Base-by-base conservation (phyloP, 345 rosid genomes). In the Citrus sp. region DNA sequence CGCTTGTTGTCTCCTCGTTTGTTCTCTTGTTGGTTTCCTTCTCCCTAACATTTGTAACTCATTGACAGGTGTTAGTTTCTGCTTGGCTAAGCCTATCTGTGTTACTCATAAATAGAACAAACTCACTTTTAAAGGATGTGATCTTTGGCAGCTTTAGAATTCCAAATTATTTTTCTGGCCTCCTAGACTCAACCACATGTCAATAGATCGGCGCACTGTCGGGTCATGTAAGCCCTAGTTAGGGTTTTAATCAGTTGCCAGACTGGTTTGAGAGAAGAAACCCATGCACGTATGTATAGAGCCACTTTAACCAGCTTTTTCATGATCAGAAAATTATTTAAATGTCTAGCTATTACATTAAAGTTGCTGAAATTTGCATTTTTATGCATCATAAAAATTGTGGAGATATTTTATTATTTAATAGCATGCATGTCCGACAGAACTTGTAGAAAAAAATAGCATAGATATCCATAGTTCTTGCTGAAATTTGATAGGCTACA, bases 11-110 rank as follows among this genome's bases (percentile, higher is more conserved):
- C 97, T 88, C 92, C 93, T 85, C 74, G 84, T 79, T 59, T 90
- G 94, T 89, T 87, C 81, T 83, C 85, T 85, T 80, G 49, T 71
- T 85, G 92, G 94, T 93, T 91, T 86, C 98, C 93, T 89, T 90
- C 86, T 79, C 84, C 83, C 91, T 88, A 82, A 80, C 91, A 89
- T 73, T 42, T 81, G 73, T 30, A 67, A 82, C 67, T 19, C 78
- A 63, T 73, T 66, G 88, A 70, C 89, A 84, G 87, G 84, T 83
- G 88, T 86, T 80, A 81, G 80, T 71, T n/a, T 84, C 72, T 62
- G 3, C 38, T 14, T 78, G 70, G 84, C 70, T 76, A 67, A 35
- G 75, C 74, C 80, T 78, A 84, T 80, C 83, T 87, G 82, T 81
- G 73, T 46, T 42, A 55, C 75, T 82, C 58, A 72, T 76, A 75